Base-by-base conservation (phyloP, 148 eudicot genomes). In the Nepenthes mirabilis region DNA sequence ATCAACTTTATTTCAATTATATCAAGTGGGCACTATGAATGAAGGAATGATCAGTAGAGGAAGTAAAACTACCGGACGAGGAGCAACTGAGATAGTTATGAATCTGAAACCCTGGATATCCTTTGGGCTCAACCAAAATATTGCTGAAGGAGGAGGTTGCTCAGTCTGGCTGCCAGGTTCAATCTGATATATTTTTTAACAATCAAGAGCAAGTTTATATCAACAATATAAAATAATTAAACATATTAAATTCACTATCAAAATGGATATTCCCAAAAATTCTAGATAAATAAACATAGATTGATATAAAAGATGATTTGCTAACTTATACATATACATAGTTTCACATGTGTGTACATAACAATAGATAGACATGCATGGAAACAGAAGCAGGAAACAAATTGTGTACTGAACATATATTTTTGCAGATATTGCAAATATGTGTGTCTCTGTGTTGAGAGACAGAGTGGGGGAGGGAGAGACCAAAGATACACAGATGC, bases 121-220 rank as follows among this genome's bases (percentile, higher is more conserved):
- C 58, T 75, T 68, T 55, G 96, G 85, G 65, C 75, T 74, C 76
- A 93, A 58, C 89, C 90, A 84, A 77, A 93, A 77, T 60, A 93
- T 81, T 66, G 89, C 82, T 61, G 99, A 93, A 50, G 95, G 99
- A 70, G 99, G 89, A 67, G 99, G 82, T 69, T 93, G 99, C 72
- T 93, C 96, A 34, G 99, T 93, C 80, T 93, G 99, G 75, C 91
- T 84, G 65, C 99, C 99, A 59, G 99, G 99, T 75, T 93, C 99
- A 70, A 86, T 74, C 99, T 93, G 68, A 52, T 52, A 50, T 58
- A 2, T 53, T 69, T 47, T 34, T 23, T 49, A 49, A 10, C 52
- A 35, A 36, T 36, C 34, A 10, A 64, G 33, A 36, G 11, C 37
- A 14, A 52, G 66, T 54, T 37, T 11, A 14, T 37, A 2, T 36